A percentile compares a stretch with the other conserved stretches of the same genome.
Evolutionary conservation across 306 rosid genomes (phyloP).

Genomic region (Alnus rubra): DNA sequence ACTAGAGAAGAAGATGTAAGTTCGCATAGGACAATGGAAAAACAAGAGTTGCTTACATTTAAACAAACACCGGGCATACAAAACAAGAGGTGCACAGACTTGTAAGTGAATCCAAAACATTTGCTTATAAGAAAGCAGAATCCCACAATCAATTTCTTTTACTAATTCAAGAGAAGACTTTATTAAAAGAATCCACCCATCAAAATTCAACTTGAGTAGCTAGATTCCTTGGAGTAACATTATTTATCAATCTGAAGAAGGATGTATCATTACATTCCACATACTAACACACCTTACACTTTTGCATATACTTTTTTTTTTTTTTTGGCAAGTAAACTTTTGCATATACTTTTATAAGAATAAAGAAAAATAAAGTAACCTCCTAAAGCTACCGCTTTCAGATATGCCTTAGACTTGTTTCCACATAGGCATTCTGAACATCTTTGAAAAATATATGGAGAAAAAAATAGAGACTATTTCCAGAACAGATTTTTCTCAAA

Average conservation of each 20-base stretch:
- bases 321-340: background rate
- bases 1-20: background rate
- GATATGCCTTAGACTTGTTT: background rate
- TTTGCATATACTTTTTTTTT: slow-evolving; percentile 9
- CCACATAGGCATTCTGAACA: background rate
- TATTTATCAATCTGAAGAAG: slow-evolving; percentile 3
- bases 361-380: slow-evolving; percentile 1
- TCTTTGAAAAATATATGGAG: background rate
- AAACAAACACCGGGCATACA: background rate
- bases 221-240: slow-evolving; percentile 4
- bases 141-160: background rate
- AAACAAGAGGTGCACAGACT: background rate
- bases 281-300: slow-evolving; percentile 12
- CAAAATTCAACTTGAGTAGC: background rate
- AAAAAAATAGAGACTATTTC: background rate
- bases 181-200: background rate
- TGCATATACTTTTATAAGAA: slow-evolving; percentile 6
- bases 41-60: background rate
- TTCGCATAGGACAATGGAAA: background rate
- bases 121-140: background rate
- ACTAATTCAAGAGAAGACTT: background rate
- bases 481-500: slow-evolving; percentile 1
- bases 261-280: slow-evolving; percentile 10
- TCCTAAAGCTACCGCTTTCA: background rate
- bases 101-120: background rate